Percentiles rank a stretch among this genome's conserved stretches.
Conservation (phyloP, 441 rosid species). For the Euphorbia schlechtendalii region DNA sequence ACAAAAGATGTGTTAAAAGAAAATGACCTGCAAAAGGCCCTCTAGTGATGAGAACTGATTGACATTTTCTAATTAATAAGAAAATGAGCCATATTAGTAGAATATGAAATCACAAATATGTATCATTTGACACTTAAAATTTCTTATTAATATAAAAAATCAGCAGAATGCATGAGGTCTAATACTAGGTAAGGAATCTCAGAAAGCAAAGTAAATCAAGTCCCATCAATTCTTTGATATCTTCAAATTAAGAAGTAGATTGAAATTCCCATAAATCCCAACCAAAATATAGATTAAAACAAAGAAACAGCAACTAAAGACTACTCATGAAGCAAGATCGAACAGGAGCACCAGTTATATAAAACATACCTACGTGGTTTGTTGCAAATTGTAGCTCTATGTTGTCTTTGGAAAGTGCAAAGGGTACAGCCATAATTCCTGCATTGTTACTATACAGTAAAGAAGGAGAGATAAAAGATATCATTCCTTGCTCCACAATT, state of each 20-base stretch:
- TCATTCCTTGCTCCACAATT: conserved; percentile 4
- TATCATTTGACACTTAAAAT: background rate
- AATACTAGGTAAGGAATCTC: background rate
- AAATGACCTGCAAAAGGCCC: conserved; percentile 47
- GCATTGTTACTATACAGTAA: conserved; percentile 52
- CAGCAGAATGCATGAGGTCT: background rate
- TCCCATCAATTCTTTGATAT: background rate
- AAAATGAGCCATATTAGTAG: too few relatives aligned
- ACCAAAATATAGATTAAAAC: background rate
- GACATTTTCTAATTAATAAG: background rate
- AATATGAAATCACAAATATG: background rate
- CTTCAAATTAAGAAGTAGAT: background rate
- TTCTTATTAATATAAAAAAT: background rate
- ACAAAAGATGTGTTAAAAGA: conserved; percentile 50
- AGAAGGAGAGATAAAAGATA: conserved; percentile 17
- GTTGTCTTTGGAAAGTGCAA: conserved; percentile 46
- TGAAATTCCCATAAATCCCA: background rate
- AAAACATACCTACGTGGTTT: conserved; percentile 48
- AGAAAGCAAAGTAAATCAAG: conserved; percentile 3
- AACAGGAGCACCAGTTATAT: background rate
- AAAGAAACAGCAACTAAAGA: background rate
- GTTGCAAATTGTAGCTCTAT: conserved; percentile 66
- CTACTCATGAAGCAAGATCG: background rate
- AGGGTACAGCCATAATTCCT: conserved; percentile 56
- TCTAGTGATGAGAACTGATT: background rate